Conservation (phyloP, 768 basidiomycete species). For the Gyrodon lividus region DNA sequence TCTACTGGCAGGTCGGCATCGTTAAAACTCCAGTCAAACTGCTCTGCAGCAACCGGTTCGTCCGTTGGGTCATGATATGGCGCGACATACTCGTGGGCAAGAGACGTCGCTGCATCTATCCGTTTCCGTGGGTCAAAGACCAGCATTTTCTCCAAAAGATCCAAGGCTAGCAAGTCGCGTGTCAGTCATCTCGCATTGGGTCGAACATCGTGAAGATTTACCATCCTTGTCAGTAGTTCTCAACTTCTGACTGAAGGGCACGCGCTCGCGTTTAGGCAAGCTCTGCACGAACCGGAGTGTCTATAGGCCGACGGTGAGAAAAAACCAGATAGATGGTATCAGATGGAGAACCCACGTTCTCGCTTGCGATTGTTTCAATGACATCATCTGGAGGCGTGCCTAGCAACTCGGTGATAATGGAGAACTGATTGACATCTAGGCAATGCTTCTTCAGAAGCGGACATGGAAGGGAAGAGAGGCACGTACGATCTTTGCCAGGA, state of each 20-base stretch:
- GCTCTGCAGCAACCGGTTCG: slow-evolving; percentile 89
- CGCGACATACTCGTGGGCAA: slow-evolving; percentile 89
- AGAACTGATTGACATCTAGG: slow-evolving; percentile 98
- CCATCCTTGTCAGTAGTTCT: slow-evolving; percentile 84
- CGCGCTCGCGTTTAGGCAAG: slow-evolving; percentile 91
- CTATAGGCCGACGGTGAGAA: slow-evolving; percentile 42
- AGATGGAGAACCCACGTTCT: slow-evolving; percentile 67
- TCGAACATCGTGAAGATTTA: slow-evolving; percentile 33
- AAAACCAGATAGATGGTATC: background rate
- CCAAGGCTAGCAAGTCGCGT: slow-evolving; percentile 59
- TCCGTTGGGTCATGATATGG: slow-evolving; percentile 99
- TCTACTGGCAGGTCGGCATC: slow-evolving; percentile 98
- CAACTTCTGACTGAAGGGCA: slow-evolving; percentile 94
- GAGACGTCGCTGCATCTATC: slow-evolving; percentile 89
- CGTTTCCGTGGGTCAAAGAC: slow-evolving; percentile 98
- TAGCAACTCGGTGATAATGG: slow-evolving; percentile 96
- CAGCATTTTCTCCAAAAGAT: slow-evolving; percentile 97
- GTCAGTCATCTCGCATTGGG: slow-evolving; percentile 7
- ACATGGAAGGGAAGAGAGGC: slow-evolving; percentile 10
- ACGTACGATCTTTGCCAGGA: slow-evolving; percentile 98
- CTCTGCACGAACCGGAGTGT: slow-evolving; percentile 99
- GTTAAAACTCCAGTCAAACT: slow-evolving; percentile 99
- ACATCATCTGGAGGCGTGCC: slow-evolving; percentile 99
- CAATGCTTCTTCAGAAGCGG: slow-evolving; percentile 9
- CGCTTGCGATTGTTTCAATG: slow-evolving; percentile 96